Conservation (phyloP, 2,329 filamentous ascomycete genomes). For the Beauveria rudraprayagi region DNA sequence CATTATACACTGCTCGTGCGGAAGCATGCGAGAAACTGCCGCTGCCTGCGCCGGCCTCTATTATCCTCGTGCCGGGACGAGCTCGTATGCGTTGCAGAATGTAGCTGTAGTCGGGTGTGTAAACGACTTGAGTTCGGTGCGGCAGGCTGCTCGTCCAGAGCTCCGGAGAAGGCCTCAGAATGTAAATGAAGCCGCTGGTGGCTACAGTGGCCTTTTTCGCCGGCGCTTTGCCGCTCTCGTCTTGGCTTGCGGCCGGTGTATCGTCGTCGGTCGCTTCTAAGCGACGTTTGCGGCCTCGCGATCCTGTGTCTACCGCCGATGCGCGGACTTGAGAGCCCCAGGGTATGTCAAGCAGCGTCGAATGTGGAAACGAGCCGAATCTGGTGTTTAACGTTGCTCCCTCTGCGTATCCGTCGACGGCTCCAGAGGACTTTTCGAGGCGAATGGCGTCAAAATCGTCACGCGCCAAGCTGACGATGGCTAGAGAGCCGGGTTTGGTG, state of each 20-base stretch:
- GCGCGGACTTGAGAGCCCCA: conserved; percentile 93
- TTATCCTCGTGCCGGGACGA: conserved; percentile 62
- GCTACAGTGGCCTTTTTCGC: conserved; percentile 46
- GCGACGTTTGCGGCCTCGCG: conserved; percentile 66
- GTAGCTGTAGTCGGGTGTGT: conserved; percentile 81
- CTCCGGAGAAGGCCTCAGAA: conserved; percentile 72
- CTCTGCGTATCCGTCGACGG: conserved; percentile 64
- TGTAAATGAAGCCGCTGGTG: conserved; percentile 65
- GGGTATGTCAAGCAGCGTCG: conserved; percentile 64
- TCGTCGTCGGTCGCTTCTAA: conserved; percentile 36
- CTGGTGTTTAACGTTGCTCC: conserved; percentile 81
- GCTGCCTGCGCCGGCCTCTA: conserved; percentile 75
- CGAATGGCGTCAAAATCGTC: conserved; percentile 75
- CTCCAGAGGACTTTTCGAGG: conserved; percentile 52
- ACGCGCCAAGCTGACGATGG: conserved; percentile 81
- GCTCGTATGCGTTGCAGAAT: conserved; percentile 69
- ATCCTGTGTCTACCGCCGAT: conserved; percentile 83
- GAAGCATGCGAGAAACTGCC: conserved; percentile 79
- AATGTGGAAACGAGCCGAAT: conserved; percentile 85
- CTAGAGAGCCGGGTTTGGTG: conserved; percentile 59
- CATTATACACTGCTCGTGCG: conserved; percentile 67
- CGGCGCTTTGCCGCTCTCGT: conserved; percentile 28
- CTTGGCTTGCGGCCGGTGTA: conserved; percentile 20
- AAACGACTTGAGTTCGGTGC: conserved; percentile 78
- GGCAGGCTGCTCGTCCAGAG: conserved; percentile 74